Evolutionary conservation across 345 rosid genomes (phyloP), one percentile per base, ranked within the genome.

Genomic region (Citrus glauca): DNA sequence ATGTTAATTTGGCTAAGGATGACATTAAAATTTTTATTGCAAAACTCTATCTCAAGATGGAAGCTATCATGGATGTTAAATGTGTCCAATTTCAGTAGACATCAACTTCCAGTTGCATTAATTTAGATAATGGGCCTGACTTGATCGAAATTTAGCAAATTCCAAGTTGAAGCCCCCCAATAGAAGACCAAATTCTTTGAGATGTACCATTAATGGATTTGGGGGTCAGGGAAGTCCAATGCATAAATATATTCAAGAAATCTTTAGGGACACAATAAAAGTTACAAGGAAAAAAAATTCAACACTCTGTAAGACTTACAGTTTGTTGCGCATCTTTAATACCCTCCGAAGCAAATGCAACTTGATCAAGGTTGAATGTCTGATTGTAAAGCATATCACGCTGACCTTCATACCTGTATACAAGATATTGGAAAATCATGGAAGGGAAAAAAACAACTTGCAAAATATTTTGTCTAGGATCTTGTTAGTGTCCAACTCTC

Each of bases 311-410:
- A 56, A 72, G 27, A 84, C 92, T 66, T 96, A 96, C 98, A 63
- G 99, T 94, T 87, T 94, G 98, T 64, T 97, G 98, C 61, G 98
- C 99, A 84, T 97, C 99, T 88, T 93, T 97, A 79, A 94, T 86
- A 61, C 99, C 99, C 88, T 97, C 99, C 6, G 98, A 77, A 82
- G 99, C 98, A 87, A 97, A 97, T n/a, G 97, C 85, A 82, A 97
- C 99, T 94, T 97, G 99, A 89, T 97, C 99, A 55, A 97, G 99
- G 84, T 96, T 96, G 74, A 92, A 96, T 3, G 99, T 96, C 82
- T 96, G 99, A 83, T 91, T 96, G 69, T 92, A 96, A 7, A 96
- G 91, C 98, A 94, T 96, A 84, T 96, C 99, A 37, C 98, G 93
- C 79, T 96, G 98, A 48, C 93, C 98, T 89, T 94, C 98, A 71